Base-by-base conservation (phyloP, 2,329 filamentous ascomycete genomes). In the Calonectria fujianensis region DNA sequence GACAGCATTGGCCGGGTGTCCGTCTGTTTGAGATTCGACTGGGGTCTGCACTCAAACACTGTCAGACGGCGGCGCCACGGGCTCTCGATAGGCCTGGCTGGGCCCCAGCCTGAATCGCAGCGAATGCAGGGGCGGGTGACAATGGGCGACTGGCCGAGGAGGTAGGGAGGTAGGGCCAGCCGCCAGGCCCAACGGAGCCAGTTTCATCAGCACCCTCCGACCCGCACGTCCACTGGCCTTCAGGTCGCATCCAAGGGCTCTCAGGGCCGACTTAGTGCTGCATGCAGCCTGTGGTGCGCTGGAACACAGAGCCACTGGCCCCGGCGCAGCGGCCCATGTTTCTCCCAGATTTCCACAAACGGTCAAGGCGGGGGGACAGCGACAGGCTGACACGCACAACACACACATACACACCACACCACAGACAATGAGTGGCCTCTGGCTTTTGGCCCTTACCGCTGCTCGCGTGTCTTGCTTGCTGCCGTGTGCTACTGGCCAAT, bases 11-110 rank as follows among this genome's bases (percentile, higher is more conserved):
- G 64, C 68, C 70, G 14, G 35, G 70, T 52, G 66, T 51, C 66
- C 69, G 72, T 64, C 59, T 76, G 79, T 80, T 80, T 80, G 76
- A 80, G 77, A 61, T 80, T 75, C 57, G 71, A 75, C 79, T 69
- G 74, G 79, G 74, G 76, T 70, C 69, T 29, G 51, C 35, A 37
- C 27, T 8, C 24, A 32, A 18, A 50, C 50, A 57, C 69, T 79
- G 64, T 45, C 61, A 50, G 63, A 71, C 39, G 67, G 51, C 50
- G 66, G 54, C 67, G 52, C 45, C 45, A 68, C 52, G 32, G 50
- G 18, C 70, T 20, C 70, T 37, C 41, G 52, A 68, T 68, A 61
- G 52, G 52, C 39, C 50, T 29, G 20, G 31, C 37, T n/a, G 18
- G 20, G 37, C 31, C 61, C 35, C n/a, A 32, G 57, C 35, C 37